phyloP scores from a whole-genome alignment of 306 rosid species.

The Benincasa hispida region DNA sequence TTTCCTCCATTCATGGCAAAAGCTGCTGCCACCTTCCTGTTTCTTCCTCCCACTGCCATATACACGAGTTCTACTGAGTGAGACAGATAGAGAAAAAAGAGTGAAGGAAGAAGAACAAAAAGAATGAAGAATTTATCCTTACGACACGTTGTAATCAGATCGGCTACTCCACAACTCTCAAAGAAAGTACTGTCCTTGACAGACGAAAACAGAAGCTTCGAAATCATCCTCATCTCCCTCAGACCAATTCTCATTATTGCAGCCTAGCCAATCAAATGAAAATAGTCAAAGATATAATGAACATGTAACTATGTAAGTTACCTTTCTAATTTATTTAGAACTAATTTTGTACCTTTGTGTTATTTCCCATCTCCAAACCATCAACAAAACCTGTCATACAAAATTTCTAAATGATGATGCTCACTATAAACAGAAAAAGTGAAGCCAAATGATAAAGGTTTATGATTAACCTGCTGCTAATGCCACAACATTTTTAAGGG shows the following conservation, averaged over 20 bases:
- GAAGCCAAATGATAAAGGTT: not conserved
- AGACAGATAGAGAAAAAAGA: not conserved
- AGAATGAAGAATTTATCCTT: slow-evolving; percentile 23
- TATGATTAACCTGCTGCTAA: slow-evolving; percentile 67
- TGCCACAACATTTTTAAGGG: slow-evolving; percentile 84
- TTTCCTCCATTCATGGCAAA: slow-evolving; percentile 64
- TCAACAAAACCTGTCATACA: slow-evolving; percentile 74
- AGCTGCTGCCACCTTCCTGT: slow-evolving; percentile 89
- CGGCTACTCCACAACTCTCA: slow-evolving; percentile 95
- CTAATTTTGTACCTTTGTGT: slow-evolving; percentile 49
- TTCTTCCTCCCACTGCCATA: slow-evolving; percentile 91
- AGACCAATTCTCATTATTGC: slow-evolving; percentile 91
- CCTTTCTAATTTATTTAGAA: not conserved
- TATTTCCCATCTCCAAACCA: slow-evolving; percentile 95
- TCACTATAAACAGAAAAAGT: slow-evolving; percentile 7
- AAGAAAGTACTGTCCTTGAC: slow-evolving; percentile 79
- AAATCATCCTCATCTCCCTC: slow-evolving; percentile 72
- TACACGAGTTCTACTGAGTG: slow-evolving; percentile 6
- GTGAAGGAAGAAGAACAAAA: not conserved
- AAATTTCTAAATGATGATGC: slow-evolving; percentile 12
- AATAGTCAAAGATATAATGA: slow-evolving; percentile 3
- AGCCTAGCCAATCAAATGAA: slow-evolving; percentile 36
- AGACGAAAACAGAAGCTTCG: slow-evolving; percentile 67
- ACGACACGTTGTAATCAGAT: slow-evolving; percentile 90
- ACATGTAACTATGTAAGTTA: not conserved